Conservation (phyloP, 805 yeast genomes). For the Torulaspora franciscae region DNA sequence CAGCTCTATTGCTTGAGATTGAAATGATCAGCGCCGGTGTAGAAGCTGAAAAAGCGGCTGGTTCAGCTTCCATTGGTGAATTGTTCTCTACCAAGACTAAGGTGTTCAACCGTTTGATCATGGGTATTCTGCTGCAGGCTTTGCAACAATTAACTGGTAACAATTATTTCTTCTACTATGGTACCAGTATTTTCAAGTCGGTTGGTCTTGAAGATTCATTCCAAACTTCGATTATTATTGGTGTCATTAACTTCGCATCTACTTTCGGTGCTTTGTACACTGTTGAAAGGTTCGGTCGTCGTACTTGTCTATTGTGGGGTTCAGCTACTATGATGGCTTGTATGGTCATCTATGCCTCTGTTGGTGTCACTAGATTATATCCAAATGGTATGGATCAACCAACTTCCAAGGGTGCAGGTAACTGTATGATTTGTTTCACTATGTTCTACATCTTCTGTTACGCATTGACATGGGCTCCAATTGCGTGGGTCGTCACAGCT, state of each 20-base stretch:
- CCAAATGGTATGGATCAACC: too few species aligned
- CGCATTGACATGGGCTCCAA: slow-evolving; percentile 70
- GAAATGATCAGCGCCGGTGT: slow-evolving; percentile 51
- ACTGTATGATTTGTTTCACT: slow-evolving; percentile 35
- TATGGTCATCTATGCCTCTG: too few species aligned
- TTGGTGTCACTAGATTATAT: too few species aligned
- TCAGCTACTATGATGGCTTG: too few species aligned
- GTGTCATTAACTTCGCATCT: too few species aligned
- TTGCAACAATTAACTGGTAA: too few species aligned
- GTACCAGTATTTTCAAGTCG: slow-evolving; percentile 34
- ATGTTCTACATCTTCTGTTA: slow-evolving; percentile 56
- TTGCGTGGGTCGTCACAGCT: slow-evolving; percentile 54
- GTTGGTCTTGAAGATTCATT: too few species aligned
- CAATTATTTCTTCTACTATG: slow-evolving; percentile 41
- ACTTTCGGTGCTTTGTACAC: too few species aligned
- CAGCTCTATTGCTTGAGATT: slow-evolving; percentile 50
- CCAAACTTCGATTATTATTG: too few species aligned
- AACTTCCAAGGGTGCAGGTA: slow-evolving; percentile 16
- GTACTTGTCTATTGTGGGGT: too few species aligned
- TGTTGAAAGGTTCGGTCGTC: too few species aligned
- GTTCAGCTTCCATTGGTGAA: slow-evolving; percentile 44
- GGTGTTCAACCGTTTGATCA: slow-evolving; percentile 36
- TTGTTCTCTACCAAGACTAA: slow-evolving; percentile 64
- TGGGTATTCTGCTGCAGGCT: too few species aligned
- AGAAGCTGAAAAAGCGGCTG: slow-evolving; percentile 54